Conservation (phyloP, 1,139 yeast genomes). For the Saccharomycopsis crataegensis region DNA sequence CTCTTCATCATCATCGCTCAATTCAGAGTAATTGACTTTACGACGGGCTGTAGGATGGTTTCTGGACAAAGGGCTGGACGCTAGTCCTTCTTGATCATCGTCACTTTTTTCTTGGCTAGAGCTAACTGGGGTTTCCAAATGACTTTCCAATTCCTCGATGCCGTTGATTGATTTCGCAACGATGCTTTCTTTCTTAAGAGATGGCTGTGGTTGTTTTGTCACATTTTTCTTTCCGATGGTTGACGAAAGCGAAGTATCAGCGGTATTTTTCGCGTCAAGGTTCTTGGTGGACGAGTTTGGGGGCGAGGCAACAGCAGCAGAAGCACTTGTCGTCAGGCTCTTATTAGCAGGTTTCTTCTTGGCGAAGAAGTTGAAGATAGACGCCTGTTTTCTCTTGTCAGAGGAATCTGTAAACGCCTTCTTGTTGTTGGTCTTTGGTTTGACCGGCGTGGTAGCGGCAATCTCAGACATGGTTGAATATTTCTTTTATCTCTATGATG, state of each 20-base stretch:
- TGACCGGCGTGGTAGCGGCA: conserved; percentile 10
- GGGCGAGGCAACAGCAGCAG: background rate
- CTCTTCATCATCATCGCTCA: conserved; percentile 31
- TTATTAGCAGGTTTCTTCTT: conserved; percentile 4
- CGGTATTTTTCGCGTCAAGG: background rate
- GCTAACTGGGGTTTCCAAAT: conserved; percentile 12
- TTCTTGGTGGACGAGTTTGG: background rate
- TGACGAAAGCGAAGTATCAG: background rate
- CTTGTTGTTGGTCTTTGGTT: conserved; percentile 2
- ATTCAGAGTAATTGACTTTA: conserved; percentile 34
- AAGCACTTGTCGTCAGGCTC: background rate
- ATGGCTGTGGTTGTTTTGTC: background rate
- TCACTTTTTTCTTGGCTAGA: conserved; percentile 10
- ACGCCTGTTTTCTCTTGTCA: conserved; percentile 15
- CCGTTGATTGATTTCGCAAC: background rate
- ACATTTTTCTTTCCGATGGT: background rate
- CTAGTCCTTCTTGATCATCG: conserved; percentile 3
- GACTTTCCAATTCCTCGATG: conserved; percentile 7
- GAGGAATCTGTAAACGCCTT: conserved; percentile 6
- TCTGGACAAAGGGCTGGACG: conserved; percentile 15
- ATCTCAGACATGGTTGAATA: background rate
- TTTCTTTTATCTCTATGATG: background rate
- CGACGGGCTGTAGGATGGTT: conserved; percentile 20
- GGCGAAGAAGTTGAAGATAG: conserved; percentile 17
- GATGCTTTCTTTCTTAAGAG: background rate